Conservation (phyloP, 2,329 filamentous ascomycete species). For the Microcyclospora pomicola region DNA sequence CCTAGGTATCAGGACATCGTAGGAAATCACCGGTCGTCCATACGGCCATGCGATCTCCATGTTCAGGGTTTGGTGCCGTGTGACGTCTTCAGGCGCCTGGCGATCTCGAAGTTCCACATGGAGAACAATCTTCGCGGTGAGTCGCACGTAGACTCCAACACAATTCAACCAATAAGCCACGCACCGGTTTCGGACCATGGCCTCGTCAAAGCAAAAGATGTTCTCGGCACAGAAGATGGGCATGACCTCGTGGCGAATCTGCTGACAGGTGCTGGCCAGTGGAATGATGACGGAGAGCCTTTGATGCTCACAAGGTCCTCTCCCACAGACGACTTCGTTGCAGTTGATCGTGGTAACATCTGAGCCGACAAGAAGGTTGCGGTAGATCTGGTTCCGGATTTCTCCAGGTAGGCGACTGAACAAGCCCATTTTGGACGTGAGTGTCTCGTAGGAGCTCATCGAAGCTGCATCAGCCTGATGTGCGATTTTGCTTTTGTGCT, state of each 20-base stretch:
- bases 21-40: constrained; percentile 3
- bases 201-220: constrained; percentile 11
- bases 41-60: constrained; percentile 4
- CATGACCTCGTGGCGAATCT: constrained; percentile 13
- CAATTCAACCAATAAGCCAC: constrained; percentile 8
- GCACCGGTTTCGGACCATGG: constrained; percentile 12
- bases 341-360: constrained; percentile 2
- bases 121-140: constrained; percentile 7
- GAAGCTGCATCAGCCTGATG: too few relatives aligned
- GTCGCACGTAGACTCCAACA: constrained; percentile 7
- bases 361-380: constrained; percentile 9
- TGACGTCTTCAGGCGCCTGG: not conserved
- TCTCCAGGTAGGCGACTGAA: constrained; percentile 15
- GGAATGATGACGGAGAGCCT: constrained; percentile 7
- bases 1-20: constrained; percentile 1
- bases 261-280: constrained; percentile 13
- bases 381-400: constrained; percentile 16
- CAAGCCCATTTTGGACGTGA: constrained; percentile 10
- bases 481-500: too few relatives aligned
- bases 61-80: not conserved
- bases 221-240: constrained; percentile 15
- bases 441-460: too few relatives aligned
- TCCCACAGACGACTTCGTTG: constrained; percentile 5
- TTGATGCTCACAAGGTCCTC: constrained; percentile 10
- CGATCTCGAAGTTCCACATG: constrained; percentile 2